phyloP scores from a whole-genome alignment of 768 basidiomycete genomes.

The Chlorophyllum brunneum region DNA sequence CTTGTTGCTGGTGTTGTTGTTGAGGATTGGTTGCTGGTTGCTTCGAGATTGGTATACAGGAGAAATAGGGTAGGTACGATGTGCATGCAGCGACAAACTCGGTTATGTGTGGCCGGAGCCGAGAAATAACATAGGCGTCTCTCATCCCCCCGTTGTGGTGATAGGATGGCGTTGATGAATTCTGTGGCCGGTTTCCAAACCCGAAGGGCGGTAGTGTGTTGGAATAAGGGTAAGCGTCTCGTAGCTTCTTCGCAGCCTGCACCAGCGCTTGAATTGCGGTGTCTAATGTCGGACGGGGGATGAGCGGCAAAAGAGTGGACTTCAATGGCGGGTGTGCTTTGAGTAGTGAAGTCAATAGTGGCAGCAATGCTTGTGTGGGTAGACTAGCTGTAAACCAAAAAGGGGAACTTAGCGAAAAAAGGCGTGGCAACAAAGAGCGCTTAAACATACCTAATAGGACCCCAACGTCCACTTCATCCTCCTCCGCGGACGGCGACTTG shows the following conservation, averaged over 20 bases:
- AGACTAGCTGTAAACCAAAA: slow-evolving; percentile 56
- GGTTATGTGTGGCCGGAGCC: slow-evolving; percentile 68
- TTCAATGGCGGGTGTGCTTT: slow-evolving; percentile 68
- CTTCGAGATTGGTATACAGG: slow-evolving; percentile 40
- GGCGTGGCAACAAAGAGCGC: background rate
- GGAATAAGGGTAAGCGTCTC: slow-evolving; percentile 83
- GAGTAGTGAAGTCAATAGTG: slow-evolving; percentile 67
- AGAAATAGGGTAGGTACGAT: slow-evolving; percentile 86
- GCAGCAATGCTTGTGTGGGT: slow-evolving; percentile 72
- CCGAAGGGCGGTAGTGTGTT: slow-evolving; percentile 33
- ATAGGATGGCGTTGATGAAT: slow-evolving; percentile 16
- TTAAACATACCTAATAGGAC: slow-evolving; percentile 65
- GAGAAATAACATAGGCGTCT: slow-evolving; percentile 72
- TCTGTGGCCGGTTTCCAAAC: slow-evolving; percentile 28
- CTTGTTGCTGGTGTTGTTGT: slow-evolving; percentile 36
- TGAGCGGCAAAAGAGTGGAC: slow-evolving; percentile 65
- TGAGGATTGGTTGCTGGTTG: slow-evolving; percentile 22
- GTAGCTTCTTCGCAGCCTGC: slow-evolving; percentile 66
- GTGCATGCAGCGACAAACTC: slow-evolving; percentile 76
- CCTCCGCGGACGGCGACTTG: slow-evolving; percentile 37
- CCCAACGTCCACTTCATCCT: slow-evolving; percentile 74
- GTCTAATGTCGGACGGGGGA: slow-evolving; percentile 82
- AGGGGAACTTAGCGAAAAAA: slow-evolving; percentile 15
- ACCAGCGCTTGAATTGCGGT: slow-evolving; percentile 66
- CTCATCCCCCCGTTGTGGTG: slow-evolving; percentile 58